These are phyloP conservation scores for Albophoma yamanashiensis DNA, from an alignment of 2,329 filamentous ascomycete species.

Conservation along the genomic window DNA sequence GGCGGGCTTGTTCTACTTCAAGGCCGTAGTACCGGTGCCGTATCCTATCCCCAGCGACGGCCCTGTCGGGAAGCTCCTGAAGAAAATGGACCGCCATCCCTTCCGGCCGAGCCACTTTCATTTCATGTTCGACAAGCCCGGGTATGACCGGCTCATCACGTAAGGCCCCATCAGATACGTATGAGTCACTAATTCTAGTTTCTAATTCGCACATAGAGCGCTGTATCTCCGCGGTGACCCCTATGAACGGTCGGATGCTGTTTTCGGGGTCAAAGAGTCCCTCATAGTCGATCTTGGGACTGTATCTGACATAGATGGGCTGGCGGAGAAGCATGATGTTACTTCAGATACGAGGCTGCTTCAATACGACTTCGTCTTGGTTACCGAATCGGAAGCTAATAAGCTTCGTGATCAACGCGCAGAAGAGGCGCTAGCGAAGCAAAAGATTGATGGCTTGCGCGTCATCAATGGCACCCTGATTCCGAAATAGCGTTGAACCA, in stretches of 20 bases:
- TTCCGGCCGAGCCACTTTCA: background rate
- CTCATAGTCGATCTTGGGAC: background rate
- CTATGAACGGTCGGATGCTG: background rate
- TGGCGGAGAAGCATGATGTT: background rate
- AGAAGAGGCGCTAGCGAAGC: background rate
- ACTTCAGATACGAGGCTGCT: background rate
- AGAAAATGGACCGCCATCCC: background rate
- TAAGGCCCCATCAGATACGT: background rate
- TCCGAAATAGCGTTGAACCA: background rate
- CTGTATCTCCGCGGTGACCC: background rate
- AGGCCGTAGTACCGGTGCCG: background rate
- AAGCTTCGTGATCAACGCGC: background rate
- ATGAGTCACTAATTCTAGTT: background rate
- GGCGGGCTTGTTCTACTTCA: background rate
- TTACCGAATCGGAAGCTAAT: background rate
- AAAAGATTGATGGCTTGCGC: background rate
- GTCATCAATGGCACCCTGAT: background rate
- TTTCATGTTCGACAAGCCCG: background rate
- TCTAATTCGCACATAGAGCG: background rate
- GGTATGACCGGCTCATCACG: background rate
- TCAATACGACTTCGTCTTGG: background rate
- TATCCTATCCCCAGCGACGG: background rate
- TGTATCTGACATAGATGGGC: background rate
- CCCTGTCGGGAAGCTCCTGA: background rate
- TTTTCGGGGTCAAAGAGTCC: background rate